Evolutionary conservation across 2,329 filamentous ascomycete species (phyloP).

Genomic region (Ophiocordyceps polyrhachis-furcata): DNA sequence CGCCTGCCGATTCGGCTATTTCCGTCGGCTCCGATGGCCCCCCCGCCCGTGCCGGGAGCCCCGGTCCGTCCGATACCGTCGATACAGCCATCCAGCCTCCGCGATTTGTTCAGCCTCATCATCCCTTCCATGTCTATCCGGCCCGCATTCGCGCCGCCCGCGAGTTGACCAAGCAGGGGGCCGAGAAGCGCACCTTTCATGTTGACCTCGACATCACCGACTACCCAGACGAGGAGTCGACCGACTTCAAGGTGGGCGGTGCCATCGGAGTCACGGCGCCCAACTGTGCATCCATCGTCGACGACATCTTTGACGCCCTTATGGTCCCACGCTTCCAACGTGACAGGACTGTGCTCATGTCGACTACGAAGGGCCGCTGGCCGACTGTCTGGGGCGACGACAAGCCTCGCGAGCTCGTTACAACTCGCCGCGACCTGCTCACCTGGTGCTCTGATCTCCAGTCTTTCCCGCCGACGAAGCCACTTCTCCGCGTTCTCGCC

Average conservation of each 20-base stretch:
- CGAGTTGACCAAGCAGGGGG: slow-evolving; percentile 71
- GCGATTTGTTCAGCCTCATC: slow-evolving; percentile 81
- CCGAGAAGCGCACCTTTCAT: slow-evolving; percentile 93
- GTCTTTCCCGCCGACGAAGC: slow-evolving; percentile 80
- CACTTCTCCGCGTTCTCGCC: slow-evolving; percentile 64
- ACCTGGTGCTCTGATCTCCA: slow-evolving; percentile 94
- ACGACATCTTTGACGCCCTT: slow-evolving; percentile 68
- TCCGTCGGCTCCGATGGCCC: slow-evolving; percentile 15
- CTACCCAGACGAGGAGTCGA: slow-evolving; percentile 66
- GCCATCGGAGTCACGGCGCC: slow-evolving; percentile 87
- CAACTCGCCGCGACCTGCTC: slow-evolving; percentile 77
- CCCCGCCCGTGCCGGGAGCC: slow-evolving; percentile 2
- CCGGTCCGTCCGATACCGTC: slow-evolving; percentile 13
- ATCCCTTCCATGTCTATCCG: slow-evolving; percentile 78
- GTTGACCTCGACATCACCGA: slow-evolving; percentile 94
- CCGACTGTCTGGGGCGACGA: slow-evolving; percentile 97
- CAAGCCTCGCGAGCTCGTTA: slow-evolving; percentile 63
- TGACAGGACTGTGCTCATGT: slow-evolving; percentile 64
- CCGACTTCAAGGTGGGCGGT: slow-evolving; percentile 92
- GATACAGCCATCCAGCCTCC: slow-evolving; percentile 57
- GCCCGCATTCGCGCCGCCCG: slow-evolving; percentile 73
- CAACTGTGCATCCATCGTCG: slow-evolving; percentile 59
- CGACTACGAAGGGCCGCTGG: slow-evolving; percentile 71
- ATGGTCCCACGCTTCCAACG: slow-evolving; percentile 66
- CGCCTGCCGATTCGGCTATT: slow-evolving; percentile 30